A percentile compares a stretch with the other conserved stretches of the same genome.
Evolutionary conservation across 139 green algal species (phyloP).

Genomic region (Chlorella sorokiniana): DNA sequence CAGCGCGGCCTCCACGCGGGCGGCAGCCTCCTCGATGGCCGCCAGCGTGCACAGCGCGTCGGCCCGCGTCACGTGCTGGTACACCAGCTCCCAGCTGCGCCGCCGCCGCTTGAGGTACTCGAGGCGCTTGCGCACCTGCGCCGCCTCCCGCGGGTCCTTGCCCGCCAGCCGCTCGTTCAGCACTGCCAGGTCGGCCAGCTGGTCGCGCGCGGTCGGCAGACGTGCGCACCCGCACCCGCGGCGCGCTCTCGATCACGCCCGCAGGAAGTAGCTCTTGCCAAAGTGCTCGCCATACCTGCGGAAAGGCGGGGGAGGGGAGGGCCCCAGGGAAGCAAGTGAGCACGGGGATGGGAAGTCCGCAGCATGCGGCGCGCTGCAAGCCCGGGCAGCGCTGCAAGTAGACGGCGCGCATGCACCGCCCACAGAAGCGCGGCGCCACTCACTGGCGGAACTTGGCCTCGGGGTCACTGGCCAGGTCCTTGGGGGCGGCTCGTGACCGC

Average conservation of each 20-base stretch:
- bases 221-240: slow-evolving; percentile 65
- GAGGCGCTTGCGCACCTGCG: slow-evolving; percentile 44
- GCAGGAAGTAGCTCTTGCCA: slow-evolving; percentile 31
- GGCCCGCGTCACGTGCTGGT: slow-evolving; percentile 69
- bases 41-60: slow-evolving; percentile 76
- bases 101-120: slow-evolving; percentile 72
- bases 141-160: neutral
- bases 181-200: slow-evolving; percentile 76
- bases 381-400: no score
- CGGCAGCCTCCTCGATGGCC: slow-evolving; percentile 80
- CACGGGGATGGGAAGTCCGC: neutral
- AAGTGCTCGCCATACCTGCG: slow-evolving; percentile 46
- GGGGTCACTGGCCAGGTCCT: slow-evolving; percentile 30
- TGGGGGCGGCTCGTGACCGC: neutral
- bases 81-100: slow-evolving; percentile 81
- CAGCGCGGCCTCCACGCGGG: slow-evolving; percentile 65
- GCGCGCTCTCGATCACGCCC: slow-evolving; percentile 58
- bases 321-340: neutral
- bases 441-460: slow-evolving; percentile 43
- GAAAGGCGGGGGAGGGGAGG: neutral
- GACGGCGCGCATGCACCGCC: no score
- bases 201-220: slow-evolving; percentile 54
- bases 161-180: slow-evolving; percentile 76
- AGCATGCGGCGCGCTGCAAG: no score
- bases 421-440: neutral